phyloP scores from a whole-genome alignment of 352 stramenopile species.

The Pythium grandisporangium region DNA sequence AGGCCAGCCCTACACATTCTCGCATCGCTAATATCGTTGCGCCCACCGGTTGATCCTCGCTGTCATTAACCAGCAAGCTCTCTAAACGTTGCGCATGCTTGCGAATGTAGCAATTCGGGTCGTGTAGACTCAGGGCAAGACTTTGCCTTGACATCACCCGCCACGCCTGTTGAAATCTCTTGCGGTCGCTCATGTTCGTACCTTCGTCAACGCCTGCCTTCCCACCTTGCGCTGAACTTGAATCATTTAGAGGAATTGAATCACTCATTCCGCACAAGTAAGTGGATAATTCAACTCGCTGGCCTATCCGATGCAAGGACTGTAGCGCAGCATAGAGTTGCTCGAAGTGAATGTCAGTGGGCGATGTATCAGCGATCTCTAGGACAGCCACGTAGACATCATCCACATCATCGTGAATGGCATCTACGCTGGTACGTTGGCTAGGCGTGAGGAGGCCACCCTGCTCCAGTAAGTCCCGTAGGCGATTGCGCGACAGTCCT shows the following conservation, averaged over 20 bases:
- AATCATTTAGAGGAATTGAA: too few relatives aligned
- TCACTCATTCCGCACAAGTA: too few relatives aligned
- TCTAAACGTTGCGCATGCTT: constrained; percentile 7
- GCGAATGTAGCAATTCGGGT: constrained; percentile 33
- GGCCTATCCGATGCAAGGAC: too few relatives aligned
- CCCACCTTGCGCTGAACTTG: neutral
- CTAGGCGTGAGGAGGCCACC: constrained; percentile 24
- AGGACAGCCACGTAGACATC: constrained; percentile 11
- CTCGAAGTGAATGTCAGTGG: constrained; percentile 10
- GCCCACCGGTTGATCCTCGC: too few relatives aligned
- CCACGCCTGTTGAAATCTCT: constrained; percentile 25
- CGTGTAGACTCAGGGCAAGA: constrained; percentile 33
- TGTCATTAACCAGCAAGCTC: too few relatives aligned
- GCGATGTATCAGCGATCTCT: neutral
- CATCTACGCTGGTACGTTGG: constrained; percentile 16
- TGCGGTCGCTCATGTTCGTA: neutral
- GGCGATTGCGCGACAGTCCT: constrained; percentile 23
- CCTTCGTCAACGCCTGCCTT: neutral
- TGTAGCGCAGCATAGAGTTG: constrained; percentile 6
- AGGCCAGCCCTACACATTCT: too few relatives aligned
- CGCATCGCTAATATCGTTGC: too few relatives aligned
- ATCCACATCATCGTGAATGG: constrained; percentile 21
- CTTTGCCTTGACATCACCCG: constrained; percentile 17
- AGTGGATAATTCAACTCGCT: too few relatives aligned
- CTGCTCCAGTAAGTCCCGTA: constrained; percentile 28